Evolutionary conservation across 164 flowering plant species (phyloP).

Genomic region (Berberis vulgaris): DNA sequence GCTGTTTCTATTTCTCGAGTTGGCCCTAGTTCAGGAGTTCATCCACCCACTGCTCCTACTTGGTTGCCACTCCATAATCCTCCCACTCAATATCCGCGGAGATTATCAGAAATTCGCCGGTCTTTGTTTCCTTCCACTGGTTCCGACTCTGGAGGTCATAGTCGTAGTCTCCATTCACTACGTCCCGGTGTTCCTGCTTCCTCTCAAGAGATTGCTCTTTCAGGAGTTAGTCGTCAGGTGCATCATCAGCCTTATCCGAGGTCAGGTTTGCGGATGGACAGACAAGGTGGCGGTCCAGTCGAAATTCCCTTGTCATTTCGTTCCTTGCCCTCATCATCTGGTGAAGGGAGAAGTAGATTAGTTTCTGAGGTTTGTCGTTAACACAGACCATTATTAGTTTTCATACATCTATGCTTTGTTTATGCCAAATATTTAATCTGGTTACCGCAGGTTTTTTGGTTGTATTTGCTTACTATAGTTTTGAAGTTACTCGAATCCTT

Average conservation of each 20-base stretch:
- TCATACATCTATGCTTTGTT: no score
- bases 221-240: conserved; percentile 20
- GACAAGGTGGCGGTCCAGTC: conserved; percentile 40
- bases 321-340: conserved; percentile 19
- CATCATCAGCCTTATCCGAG: conserved; percentile 30
- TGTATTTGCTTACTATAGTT: background rate
- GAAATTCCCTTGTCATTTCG: conserved; percentile 50
- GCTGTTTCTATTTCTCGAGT: conserved; percentile 38
- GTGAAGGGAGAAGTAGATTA: conserved; percentile 67
- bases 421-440: no score
- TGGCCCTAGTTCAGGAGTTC: conserved; percentile 29
- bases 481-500: no score
- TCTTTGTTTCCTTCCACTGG: conserved; percentile 36
- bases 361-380: conserved; percentile 66
- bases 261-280: conserved; percentile 44
- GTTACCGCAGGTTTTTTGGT: background rate
- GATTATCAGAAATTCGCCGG: conserved; percentile 50
- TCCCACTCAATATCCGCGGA: conserved; percentile 31
- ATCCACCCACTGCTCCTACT: conserved; percentile 24
- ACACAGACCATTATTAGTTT: background rate
- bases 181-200: conserved; percentile 20
- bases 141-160: conserved; percentile 32
- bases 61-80: conserved; percentile 31
- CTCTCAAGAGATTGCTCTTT: conserved; percentile 19
- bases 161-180: conserved; percentile 19